phyloP scores from a whole-genome alignment of 345 rosid species.

The Adansonia digitata region DNA sequence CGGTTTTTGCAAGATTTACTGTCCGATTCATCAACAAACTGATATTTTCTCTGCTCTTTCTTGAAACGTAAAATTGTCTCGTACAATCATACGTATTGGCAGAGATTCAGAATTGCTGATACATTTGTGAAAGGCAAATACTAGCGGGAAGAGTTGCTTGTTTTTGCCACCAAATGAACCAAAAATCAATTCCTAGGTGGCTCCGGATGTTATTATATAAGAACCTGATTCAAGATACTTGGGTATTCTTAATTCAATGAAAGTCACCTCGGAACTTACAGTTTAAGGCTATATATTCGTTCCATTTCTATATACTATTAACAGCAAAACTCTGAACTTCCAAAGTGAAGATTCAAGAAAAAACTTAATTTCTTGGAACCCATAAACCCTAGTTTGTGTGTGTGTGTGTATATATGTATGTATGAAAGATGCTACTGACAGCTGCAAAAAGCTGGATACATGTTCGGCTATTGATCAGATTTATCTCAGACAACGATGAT shows the following conservation, averaged over 20 bases:
- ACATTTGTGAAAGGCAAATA: not conserved
- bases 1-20: not conserved
- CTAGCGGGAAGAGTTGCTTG: not conserved
- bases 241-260: not conserved
- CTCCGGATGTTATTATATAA: not conserved
- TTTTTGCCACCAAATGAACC: not conserved
- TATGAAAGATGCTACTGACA: too few species aligned
- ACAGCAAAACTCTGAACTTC: not conserved
- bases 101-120: not conserved
- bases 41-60: not conserved
- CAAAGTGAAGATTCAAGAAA: not conserved
- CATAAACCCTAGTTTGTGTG: too few species aligned
- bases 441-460: too few species aligned
- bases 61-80: not conserved
- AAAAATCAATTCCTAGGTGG: not conserved
- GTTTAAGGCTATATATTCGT: not conserved
- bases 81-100: not conserved
- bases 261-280: not conserved
- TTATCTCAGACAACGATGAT: too few species aligned
- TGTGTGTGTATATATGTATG: too few species aligned
- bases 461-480: too few species aligned
- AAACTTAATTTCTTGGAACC: too few species aligned
- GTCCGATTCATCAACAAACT: not conserved
- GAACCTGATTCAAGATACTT: not conserved
- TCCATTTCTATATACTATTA: not conserved